A percentile compares a stretch with the other conserved stretches of the same genome.
Evolutionary conservation across 2,329 filamentous ascomycete species (phyloP).

Genomic region (Dothistroma pini): DNA sequence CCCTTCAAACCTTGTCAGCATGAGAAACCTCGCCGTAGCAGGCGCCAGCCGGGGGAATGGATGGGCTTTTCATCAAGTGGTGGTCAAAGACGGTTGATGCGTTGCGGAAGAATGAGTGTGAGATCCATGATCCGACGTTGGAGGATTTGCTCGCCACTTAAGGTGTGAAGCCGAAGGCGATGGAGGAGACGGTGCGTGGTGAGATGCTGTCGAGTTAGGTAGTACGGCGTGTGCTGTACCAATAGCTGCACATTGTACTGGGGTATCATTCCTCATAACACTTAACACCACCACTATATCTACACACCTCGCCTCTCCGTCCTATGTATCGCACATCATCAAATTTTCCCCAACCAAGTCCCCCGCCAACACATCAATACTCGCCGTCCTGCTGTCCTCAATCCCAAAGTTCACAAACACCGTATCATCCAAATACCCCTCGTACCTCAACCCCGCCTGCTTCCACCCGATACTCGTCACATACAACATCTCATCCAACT

Average conservation of each 20-base stretch:
- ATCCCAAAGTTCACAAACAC: conserved; percentile 56
- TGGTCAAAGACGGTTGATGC: conserved; percentile 47
- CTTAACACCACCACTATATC: not conserved
- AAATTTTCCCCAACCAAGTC: conserved; percentile 43
- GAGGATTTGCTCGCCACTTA: conserved; percentile 38
- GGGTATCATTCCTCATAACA: not conserved
- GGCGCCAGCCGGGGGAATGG: conserved; percentile 32
- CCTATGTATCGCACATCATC: conserved; percentile 6
- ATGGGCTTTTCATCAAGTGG: conserved; percentile 42
- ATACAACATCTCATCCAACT: conserved; percentile 54
- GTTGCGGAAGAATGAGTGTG: conserved; percentile 41
- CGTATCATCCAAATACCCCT: conserved; percentile 56
- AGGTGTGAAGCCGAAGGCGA: conserved; percentile 35
- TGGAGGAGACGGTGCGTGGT: conserved; percentile 39
- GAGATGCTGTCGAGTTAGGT: conserved; percentile 37
- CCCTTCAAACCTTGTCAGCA: too few relatives aligned
- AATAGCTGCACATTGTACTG: not conserved
- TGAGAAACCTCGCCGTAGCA: too few relatives aligned
- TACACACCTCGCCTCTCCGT: not conserved
- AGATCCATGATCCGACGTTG: conserved; percentile 41
- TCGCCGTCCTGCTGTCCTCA: conserved; percentile 49
- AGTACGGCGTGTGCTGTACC: not conserved
- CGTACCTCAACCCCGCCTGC: conserved; percentile 45
- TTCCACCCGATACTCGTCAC: conserved; percentile 58
- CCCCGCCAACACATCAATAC: conserved; percentile 50